These are phyloP conservation scores for Metrosideros polymorpha DNA, from an alignment of 441 rosid species.

Conservation along the genomic window DNA sequence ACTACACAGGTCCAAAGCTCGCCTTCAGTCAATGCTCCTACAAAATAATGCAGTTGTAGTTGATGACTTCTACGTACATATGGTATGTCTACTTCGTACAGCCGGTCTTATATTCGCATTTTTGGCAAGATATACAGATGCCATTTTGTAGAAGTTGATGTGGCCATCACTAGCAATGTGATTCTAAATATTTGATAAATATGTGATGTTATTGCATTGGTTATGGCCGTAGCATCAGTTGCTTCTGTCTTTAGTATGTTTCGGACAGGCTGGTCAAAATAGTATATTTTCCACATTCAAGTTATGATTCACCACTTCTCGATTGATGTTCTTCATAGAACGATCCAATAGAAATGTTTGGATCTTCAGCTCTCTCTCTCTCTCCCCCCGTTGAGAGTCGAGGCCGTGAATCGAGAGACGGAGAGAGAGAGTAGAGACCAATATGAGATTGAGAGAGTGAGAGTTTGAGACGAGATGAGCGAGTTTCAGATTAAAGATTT, in stretches of 20 bases:
- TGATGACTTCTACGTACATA: slow-evolving; percentile 71
- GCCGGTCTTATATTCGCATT: neutral
- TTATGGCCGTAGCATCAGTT: neutral
- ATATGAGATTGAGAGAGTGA: too few relatives aligned
- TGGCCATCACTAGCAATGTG: neutral
- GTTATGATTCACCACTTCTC: neutral
- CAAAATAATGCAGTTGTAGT: slow-evolving; percentile 61
- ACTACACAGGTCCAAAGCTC: slow-evolving; percentile 75
- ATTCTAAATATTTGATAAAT: neutral
- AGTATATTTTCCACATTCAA: neutral
- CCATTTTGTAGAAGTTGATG: neutral
- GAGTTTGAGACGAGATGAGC: too few relatives aligned
- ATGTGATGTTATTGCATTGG: neutral
- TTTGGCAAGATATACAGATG: neutral
- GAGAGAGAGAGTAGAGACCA: too few relatives aligned
- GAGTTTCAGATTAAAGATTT: too few relatives aligned
- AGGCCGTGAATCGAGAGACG: too few relatives aligned
- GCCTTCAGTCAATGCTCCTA: slow-evolving; percentile 75
- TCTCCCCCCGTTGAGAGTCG: too few relatives aligned
- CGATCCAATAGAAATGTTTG: neutral
- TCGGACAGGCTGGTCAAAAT: neutral
- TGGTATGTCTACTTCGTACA: slow-evolving; percentile 33
- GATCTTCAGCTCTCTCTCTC: neutral
- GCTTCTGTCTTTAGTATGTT: neutral
- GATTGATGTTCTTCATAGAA: neutral